Base-by-base conservation (phyloP, 2,329 filamentous ascomycete species). In the Ascochyta clinopodiicola region DNA sequence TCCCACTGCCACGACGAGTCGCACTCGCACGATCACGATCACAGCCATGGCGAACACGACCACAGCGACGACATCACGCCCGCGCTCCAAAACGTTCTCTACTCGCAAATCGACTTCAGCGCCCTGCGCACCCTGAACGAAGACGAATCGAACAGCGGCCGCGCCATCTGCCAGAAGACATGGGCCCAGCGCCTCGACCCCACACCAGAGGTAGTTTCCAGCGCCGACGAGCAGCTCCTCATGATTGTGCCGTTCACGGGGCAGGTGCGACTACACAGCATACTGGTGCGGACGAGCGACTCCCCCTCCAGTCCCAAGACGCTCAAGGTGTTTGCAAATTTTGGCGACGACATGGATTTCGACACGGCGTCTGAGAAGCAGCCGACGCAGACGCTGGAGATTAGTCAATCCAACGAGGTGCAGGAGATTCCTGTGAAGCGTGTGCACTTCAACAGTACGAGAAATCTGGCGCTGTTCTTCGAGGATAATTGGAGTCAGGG, bases 241-340 rank as follows among this genome's bases (percentile, higher is more conserved):
- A 91, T 99, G 83, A 88, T 89, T 60, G 84, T 98, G 34, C 95
- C 95, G 2, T 99, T 99, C 79, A 93, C 92, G 1, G 93, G 91
- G 43, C 93, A 97, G 77, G 87, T 97, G 57, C 96, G 96, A 71
- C 87, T 99, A 1, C 93, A 98, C 78, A 88, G 90, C 24, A 87
- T 99, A 71, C 83, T 97, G 22, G 78, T 99, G 56, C 92, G 94
- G 72, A 91, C 91, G 2, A 91, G 90, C 1, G 81, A 86, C 37
- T 86, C 87, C 7, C 73, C 80, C 49, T 86, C 84, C 22, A 91
- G 92, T 3, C 95, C 95, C 2, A 85, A 85, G 59, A 97, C 91
- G 2, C 81, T 98, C 42, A 92, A 93, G 71, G 81, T 99, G 42
- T 96, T 92, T 80, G 82, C 90, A 78, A 99, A 99, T 82, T 86